Base-by-base conservation (phyloP, 2,329 filamentous ascomycete species). In the Aspergillus niger region DNA sequence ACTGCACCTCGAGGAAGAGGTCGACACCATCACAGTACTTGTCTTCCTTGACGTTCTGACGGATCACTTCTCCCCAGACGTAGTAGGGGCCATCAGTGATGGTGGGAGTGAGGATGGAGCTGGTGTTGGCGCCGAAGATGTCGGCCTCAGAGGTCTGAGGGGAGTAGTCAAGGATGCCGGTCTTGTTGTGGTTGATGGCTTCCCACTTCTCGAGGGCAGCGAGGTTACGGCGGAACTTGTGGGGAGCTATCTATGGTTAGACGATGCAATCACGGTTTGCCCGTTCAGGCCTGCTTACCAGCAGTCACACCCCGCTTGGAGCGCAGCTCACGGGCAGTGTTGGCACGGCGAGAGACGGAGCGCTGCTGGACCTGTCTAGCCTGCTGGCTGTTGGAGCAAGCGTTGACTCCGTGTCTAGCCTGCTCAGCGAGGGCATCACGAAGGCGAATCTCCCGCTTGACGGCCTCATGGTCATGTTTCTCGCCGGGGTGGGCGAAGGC, bases 41-140 rank as follows among this genome's bases (percentile, higher is more conserved):
- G 4, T 70, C 73, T 58, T 81, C 80, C 32, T 69, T 73, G 22
- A 82, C 67, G 55, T 81, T 70, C 50, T 74, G 69, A 8, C 79
- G 77, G 57, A 80, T 72, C 5, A 76, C 69, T 61, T 81, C 79
- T 41, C 79, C 79, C 57, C 71, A 74, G 41, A 80, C 78, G 62
- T 79, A 81, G 70, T 81, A 81, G 0, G 79, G 79, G 1, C 80
- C 79, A 49, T 78, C 76, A 8, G 77, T 78, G 60, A 78, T 69
- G 36, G 79, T 78, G 0, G 79, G 79, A 0, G 78, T 71, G 54
- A 81, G 65, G 41, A 79, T 75, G 59, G 77, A 80, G 66, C 74
- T 77, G 8, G 76, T 79, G 66, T 81, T 80, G 32, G 77, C 74
- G 6, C 70, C 72, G 55, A 80, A 80, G 57, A 80, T 63, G 7